Evolutionary conservation across 306 rosid species (phyloP), one percentile per base, ranked within the genome.

Genomic region (Lithocarpus polystachyus): DNA sequence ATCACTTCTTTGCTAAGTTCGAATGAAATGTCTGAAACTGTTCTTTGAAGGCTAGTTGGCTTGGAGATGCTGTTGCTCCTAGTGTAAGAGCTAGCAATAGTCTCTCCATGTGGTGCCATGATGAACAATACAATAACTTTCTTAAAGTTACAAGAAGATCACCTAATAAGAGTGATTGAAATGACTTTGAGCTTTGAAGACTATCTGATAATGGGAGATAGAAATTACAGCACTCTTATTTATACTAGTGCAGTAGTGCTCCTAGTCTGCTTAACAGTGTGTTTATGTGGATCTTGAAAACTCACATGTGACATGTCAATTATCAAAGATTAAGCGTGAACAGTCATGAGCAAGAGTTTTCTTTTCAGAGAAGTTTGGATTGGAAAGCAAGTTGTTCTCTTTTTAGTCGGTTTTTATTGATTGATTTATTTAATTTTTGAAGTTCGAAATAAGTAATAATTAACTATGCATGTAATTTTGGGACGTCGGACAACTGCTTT

Each of bases 81-180:
- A 0, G 87, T 48, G 74, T 76, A 77, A 29, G 82, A 2, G 78
- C 72, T 70, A 3, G 80, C 22, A 77, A 86, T 75, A 2, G 90
- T 75, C 45, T 95, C 96, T 83, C 94, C 97, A 75, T 86, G 92
- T 1, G 99, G 97, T 81, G 98, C 94, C 99, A 95, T 90, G 2
- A 40, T 9, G 20, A 23, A 9, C 22, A 19, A 23, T 57, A 23
- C 56, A 28, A 2, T 10, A 43, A 37, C 28, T 35, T 10, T 70
- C 54, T 19, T 11, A 45, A 12, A 48, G 55, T 19, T 17, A 5
- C 1, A 45, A 15, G 17, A 8, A 33, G 17, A 24, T 19, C 52
- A 22, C 26, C 22, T 22, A 37, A 23, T 22, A 68, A 79, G 40
- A 48, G 15, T 48, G 15, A 48, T 13, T 48, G 53, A 48, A 48